Percentiles rank a stretch among this genome's conserved stretches.
These are phyloP conservation scores for Xylariaceae sp. DNA, from an alignment of 2,329 filamentous ascomycete genomes.

Conservation along the genomic window DNA sequence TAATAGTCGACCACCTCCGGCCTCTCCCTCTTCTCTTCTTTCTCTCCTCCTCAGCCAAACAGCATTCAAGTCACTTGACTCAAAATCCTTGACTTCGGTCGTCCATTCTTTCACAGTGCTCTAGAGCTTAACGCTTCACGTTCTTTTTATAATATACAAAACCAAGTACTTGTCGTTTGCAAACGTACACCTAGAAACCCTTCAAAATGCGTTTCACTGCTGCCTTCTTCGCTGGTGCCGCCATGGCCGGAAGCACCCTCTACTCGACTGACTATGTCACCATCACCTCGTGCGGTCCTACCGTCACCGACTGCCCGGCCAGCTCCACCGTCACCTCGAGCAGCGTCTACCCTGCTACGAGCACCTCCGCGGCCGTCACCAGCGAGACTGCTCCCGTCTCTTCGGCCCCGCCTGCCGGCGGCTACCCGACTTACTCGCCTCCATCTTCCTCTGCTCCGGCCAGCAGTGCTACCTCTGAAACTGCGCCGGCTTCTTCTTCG, in stretches of 20 bases:
- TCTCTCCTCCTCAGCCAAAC: conserved; percentile 46
- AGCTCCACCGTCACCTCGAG: conserved; percentile 44
- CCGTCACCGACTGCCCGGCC: conserved; percentile 65
- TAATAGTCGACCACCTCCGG: conserved; percentile 50
- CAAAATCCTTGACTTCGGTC: conserved; percentile 55
- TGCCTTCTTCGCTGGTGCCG: conserved; percentile 54
- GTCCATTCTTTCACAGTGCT: conserved; percentile 54
- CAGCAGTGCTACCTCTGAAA: neutral
- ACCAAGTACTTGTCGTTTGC: conserved; percentile 35
- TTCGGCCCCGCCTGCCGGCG: conserved; percentile 24
- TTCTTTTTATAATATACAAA: conserved; percentile 38
- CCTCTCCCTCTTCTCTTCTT: conserved; percentile 28
- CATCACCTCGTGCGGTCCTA: conserved; percentile 63
- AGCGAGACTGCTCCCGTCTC: conserved; percentile 45
- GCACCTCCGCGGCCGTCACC: conserved; percentile 32
- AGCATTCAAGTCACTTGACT: conserved; percentile 46
- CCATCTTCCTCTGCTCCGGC: neutral
- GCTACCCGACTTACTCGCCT: conserved; percentile 9
- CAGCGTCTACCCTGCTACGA: conserved; percentile 44
- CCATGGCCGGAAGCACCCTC: conserved; percentile 50
- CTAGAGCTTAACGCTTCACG: conserved; percentile 39
- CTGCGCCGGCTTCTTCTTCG: neutral
- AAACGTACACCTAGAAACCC: conserved; percentile 35
- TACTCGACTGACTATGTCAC: conserved; percentile 62
- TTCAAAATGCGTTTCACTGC: conserved; percentile 67